Base-by-base conservation (phyloP, 805 yeast species). In the Zygoascus ofunaensis region DNA sequence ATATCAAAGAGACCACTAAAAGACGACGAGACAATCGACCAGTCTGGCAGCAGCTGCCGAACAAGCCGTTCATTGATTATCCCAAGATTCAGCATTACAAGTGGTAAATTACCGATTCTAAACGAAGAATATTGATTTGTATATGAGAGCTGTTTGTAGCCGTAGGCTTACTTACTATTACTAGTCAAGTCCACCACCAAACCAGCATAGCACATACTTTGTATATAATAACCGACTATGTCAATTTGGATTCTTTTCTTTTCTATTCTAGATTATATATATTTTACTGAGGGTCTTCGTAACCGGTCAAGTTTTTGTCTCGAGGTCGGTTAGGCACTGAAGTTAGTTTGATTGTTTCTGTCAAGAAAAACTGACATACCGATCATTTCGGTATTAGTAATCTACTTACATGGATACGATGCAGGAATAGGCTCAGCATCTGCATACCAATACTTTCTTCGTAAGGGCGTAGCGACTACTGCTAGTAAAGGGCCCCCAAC, bases 381-480 rank as follows among this genome's bases (percentile, higher is more conserved):
- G n/a, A n/a, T n/a, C n/a, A n/a, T n/a, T n/a, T n/a, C n/a, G n/a
- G n/a, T n/a, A n/a, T n/a, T n/a, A 59, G 15, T 78, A 79, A 55
- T 74, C 75, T 5, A 75, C 77, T 39, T 49, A 52, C 58, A 47
- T 14, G 73, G 74, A 50, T 70, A 70, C 24, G 59, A 62, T 34
- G 62, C 55, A 37, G 94, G 94, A 49, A 83, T 67, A 14, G 81
- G 80, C 34, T 66, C 73, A 45, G 80, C 81, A 58, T 81, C 87
- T 32, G 67, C 73, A 57, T 76, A 84, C 49, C 79, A 64, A 59
- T 68, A 79, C 61, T 72, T 77, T 64, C 82, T 77, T 72, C 94
- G 79, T 39, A 82, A 55, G 24, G 87, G 87, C 37, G 87, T 72
- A 43, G 73, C 72, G 24, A 71, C 68, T 44, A 76, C 56, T 32